Base-by-base conservation (phyloP, 305 asterid species). In the Caryopteris hybrid region DNA sequence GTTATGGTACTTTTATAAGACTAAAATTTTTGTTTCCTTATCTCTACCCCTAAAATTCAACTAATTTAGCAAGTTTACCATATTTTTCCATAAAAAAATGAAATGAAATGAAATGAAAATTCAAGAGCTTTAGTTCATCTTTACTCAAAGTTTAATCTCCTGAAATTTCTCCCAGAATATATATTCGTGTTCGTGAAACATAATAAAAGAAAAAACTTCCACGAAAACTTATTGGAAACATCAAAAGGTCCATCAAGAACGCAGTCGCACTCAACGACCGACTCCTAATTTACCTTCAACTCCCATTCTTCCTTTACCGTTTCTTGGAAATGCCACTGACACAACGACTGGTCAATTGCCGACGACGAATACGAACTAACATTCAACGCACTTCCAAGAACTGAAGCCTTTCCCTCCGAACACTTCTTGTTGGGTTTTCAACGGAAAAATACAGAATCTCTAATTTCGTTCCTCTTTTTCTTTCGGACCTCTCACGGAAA, bases 301-400 rank as follows among this genome's bases (percentile, higher is more conserved):
- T n/a, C n/a, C n/a, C n/a, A n/a, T n/a, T n/a, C n/a, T 50, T 31
- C 21, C 48, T 58, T 57, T 29, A 20, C 65, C 20, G 17, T 56
- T 74, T 58, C 48, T 54, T 66, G 74, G 67, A 58, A 54, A 61
- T 38, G 43, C 66, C 53, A 11, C 27, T 50, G 21, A 29, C 31
- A 18, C 43, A 7, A 21, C 62, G 48, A 58, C 60, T 54, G 62
- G 71, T 76, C 64, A 60, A 70, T 27, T 47, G 33, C 22, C 61
- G 3, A 47, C 54, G 22, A 47, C 17, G 21, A 8, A 2, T 27
- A 51, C 70, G 67, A 78, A 54, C 68, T 17, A 68, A 43, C 68
- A 20, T 60, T 79, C 75, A 58, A 72, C 18, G 65, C 70, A 64
- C 41, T 71, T 56, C 36, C 69, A 47, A 71, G 50, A 39, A 77